Base-by-base conservation (phyloP, 1,284 basidiomycete genomes). In the Trametes pubescens region DNA sequence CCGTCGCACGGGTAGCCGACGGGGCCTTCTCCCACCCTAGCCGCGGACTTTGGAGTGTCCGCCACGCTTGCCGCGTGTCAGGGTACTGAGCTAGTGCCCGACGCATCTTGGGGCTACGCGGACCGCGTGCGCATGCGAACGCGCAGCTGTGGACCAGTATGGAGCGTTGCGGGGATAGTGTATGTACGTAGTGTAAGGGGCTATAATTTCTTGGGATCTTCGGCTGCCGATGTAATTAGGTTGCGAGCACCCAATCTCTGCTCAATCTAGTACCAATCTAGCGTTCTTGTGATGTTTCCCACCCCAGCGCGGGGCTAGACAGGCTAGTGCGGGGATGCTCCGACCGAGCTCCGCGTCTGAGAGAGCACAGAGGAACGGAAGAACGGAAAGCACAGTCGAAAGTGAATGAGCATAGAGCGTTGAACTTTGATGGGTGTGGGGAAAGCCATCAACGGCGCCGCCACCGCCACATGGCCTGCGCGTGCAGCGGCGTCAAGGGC, bases 401-500 rank as follows among this genome's bases (percentile, higher is more conserved):
- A 32, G 56, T 37, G 46, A 37, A 37, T 46, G 56, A 49, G 46
- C 32, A 2, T 37, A 4, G 56, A 51, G 22, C n/a, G n/a, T n/a
- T n/a, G n/a, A n/a, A n/a, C n/a, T n/a, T n/a, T n/a, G n/a, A n/a
- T n/a, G n/a, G n/a, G n/a, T 51, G 49, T n/a, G 14, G 13, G 26
- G 29, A 26, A 49, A 49, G 46, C 53, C 26, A 51, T 56, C 38
- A 56, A 37, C 26, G 47, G 47, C 22, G 34, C 53, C 55, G 60
- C 63, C 63, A 63, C 63, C 53, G 60, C 59, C 66, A 67, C 66
- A 55, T 57, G 60, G 51, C 21, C n/a, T 43, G n/a, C 60, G 59
- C 63, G 63, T 59, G 58, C 49, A 21, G 62, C 65, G 65, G 65
- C 65, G 62, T 64, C 65, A 67, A 67, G 62, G 57, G 21, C 62